Evolutionary conservation across 306 rosid genomes (phyloP), one percentile per base, ranked within the genome.

Genomic region (Ceratonia siliqua): DNA sequence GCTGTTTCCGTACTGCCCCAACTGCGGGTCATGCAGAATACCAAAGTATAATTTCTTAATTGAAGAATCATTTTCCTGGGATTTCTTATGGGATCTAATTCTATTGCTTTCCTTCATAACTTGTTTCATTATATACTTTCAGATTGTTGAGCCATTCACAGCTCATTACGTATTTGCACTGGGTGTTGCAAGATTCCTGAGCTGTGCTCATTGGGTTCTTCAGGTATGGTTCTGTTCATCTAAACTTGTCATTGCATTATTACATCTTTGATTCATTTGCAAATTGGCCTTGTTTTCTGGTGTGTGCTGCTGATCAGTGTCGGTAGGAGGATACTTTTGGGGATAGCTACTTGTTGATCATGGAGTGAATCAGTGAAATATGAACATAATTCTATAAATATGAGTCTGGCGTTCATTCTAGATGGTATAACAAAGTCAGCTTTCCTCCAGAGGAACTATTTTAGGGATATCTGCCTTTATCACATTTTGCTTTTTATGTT

Each of bases 191-290:
- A 89, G 99, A 87, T 94, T 94, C 88, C 88, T 94, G 76, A 94
- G 97, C 92, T 94, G 99, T 85, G 99, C 99, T 50, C 99, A 94
- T 81, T 94, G 99, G 99, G 99, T 94, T 86, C 99, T 94, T 77
- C 99, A 94, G 97, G 99, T 90, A 77, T 65, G 86, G 54, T 83
- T 49, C 20, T 73, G 79, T 66, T 33, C 14, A 32, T 20, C 21
- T 82, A 50, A 33, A 53, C 5, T 68, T 42, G 5, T 48, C 12
- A 15, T 4, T 62, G 48, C 41, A 49, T 61, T 68, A 65, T 73
- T 70, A 58, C 22, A 17, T 69, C 41, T 61, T 30, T 33, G 55
- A 27, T 79, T 81, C 63, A 63, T 70, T 73, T 62, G 17, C 42
- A 20, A 50, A 28, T 68, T 63, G 45, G 45, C 39, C 12, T 50